Base-by-base conservation (phyloP, 176 grass and related monocot species). In the Secale cereale region DNA sequence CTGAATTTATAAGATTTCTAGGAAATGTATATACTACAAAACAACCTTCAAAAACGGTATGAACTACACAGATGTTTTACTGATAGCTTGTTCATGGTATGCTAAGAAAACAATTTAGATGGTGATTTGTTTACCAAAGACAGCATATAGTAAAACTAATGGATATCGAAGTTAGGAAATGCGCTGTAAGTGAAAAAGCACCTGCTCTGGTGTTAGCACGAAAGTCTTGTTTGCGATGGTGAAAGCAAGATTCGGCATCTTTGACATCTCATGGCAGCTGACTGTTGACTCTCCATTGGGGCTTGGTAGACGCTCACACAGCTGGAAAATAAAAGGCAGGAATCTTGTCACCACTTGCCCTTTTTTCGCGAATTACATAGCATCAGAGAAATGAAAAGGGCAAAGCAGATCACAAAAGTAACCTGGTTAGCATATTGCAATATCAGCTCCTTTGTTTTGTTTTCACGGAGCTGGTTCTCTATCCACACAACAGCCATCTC, bases 401-500 rank as follows among this genome's bases (percentile, higher is more conserved):
- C 14, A 74, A 19, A 9, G 35, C 3, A 19, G n/a, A 62, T 56
- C 23, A 82, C 10, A 52, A 32, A 9, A 57, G 10, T 29, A 74
- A 98, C 96, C 91, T 95, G 86, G 67, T 95, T 94, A 70, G 84
- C 91, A 78, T 98, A 98, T 26, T 90, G 59, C 81, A 98, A 50
- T 70, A 98, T 91, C 25, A 78, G 50, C 9, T 98, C 91, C 59
- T 95, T 78, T 0, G 96, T 95, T 60, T 88, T 74, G 69, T 98
- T 98, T 71, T 95, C 90, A 22, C 81, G 86, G 15, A 98, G 81
- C 50, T 98, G 93, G 74, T 98, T 98, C 74, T 98, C 88, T 78
- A 98, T 98, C 96, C 96, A 98, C 57, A 98, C 90, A 80, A 95
- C 96, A 78, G 93, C 89, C 95, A 92, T 89, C 82, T 99, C 69